Base-by-base conservation (phyloP, 2,329 filamentous ascomycete species). In the Phaeophleospora eucalypticola region DNA sequence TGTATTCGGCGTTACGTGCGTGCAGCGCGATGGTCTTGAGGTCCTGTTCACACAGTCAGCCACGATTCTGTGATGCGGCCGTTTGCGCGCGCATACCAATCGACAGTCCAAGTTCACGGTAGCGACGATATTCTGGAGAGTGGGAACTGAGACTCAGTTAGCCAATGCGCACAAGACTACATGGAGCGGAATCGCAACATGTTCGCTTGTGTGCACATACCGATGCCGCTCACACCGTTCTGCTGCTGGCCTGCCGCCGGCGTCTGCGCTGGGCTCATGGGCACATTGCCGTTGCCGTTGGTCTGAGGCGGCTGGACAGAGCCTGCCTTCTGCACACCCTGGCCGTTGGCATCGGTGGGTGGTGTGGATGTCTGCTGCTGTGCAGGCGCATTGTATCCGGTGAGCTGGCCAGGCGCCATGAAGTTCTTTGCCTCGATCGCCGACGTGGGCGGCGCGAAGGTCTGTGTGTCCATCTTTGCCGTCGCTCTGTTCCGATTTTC, bases 21-120 rank as follows among this genome's bases (percentile, higher is more conserved):
- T 98, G 93, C 68, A 97, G 80, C 62, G 93, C 93, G 69, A 98
- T 97, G 62, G 93, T 97, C 86, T 97, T 97, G 60, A 98, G 80
- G 69, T 98, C 93, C 74, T 97, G 77, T 19, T 39, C 17, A 19
- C n/a, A 37, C 15, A 3, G 36, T 37, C 8, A 37, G 36, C 18
- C 16, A 12, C 17, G 36, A 12, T 19, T 14, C 36, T 37, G 17
- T 37, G 6, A 19, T 10, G 36, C 36, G 19, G 12, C 36, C n/a
- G 14, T 16, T 37, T 19, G 7, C 12, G 18, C 36, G 15, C 36
- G 24, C 24, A 29, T 29, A 37, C 36, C 43, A 45, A 33, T 62
- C 91, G 90, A 75, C 91, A 96, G 56, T 94, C 89, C 66, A 97
- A 81, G 72, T 97, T 97, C 77, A 97, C 93, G 61, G 93, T 98